A percentile compares a stretch with the other conserved stretches of the same genome.
Conservation (phyloP, 345 rosid genomes). For the Dovyalis caffra region DNA sequence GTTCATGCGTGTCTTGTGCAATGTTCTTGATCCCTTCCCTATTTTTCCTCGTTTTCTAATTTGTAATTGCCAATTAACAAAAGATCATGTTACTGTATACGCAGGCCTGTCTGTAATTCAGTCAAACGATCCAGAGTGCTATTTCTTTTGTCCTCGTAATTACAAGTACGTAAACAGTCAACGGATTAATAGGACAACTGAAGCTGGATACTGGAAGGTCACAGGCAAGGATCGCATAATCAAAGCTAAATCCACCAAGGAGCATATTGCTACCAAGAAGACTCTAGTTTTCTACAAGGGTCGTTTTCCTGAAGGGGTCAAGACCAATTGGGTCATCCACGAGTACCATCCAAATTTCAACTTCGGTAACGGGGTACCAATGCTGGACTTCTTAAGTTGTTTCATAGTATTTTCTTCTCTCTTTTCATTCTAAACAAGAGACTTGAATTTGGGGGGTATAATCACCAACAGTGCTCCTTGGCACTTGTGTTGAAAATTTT, state of each 20-base stretch:
- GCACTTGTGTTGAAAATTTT: no score
- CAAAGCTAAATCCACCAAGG: neutral
- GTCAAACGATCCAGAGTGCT: conserved; percentile 21
- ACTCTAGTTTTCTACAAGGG: conserved; percentile 13
- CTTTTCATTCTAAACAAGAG: neutral
- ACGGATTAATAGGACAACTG: conserved; percentile 1
- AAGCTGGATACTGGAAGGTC: conserved; percentile 18
- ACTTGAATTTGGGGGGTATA: neutral
- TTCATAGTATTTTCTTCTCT: no score
- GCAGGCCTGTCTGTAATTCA: conserved; percentile 13
- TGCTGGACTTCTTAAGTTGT: neutral
- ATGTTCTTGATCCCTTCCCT: neutral
- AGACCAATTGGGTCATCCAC: conserved; percentile 18
- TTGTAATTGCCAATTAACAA: neutral
- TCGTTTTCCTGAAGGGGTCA: neutral
- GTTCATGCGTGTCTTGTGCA: neutral
- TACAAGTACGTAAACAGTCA: neutral
- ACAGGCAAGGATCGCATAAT: conserved; percentile 11
- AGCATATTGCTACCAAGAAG: conserved; percentile 7
- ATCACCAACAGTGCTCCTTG: neutral
- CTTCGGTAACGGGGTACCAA: neutral
- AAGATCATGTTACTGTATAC: neutral
- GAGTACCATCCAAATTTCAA: conserved; percentile 8
- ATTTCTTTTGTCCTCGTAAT: conserved; percentile 13
- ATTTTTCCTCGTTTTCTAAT: neutral